Evolutionary conservation across 2,329 filamentous ascomycete genomes (phyloP).

Genomic region (Botrytis pseudocinerea): DNA sequence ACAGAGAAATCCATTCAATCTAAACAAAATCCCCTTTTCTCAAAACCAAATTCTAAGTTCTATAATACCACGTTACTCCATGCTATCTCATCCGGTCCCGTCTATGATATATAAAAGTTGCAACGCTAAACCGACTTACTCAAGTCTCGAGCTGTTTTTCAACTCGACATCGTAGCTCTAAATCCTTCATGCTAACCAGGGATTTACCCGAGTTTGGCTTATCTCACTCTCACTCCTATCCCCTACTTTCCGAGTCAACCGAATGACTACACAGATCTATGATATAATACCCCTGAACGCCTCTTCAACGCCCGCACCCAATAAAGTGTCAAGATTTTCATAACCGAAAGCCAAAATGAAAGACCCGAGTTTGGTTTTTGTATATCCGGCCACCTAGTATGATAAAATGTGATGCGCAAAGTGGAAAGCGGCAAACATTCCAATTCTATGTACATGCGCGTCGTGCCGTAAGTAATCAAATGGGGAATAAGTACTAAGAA

Average conservation of each 20-base stretch:
- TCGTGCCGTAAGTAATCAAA: not conserved
- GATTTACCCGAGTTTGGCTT: not conserved
- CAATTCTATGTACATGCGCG: not conserved
- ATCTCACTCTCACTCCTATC: not conserved
- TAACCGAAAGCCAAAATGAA: not conserved
- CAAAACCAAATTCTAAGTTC: not conserved
- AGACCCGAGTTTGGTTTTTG: not conserved
- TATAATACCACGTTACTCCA: not conserved
- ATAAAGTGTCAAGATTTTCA: not conserved
- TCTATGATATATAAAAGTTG: not conserved
- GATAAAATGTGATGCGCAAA: not conserved
- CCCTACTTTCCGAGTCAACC: not conserved
- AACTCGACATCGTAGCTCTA: not conserved
- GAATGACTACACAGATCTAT: constrained; percentile 10
- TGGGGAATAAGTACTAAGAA: not conserved
- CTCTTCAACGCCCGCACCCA: not conserved
- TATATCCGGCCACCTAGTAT: not conserved
- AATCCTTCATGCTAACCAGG: not conserved
- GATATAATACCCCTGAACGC: constrained; percentile 3
- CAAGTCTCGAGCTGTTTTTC: not conserved
- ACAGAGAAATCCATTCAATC: not conserved
- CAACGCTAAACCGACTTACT: not conserved
- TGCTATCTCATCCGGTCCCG: not conserved
- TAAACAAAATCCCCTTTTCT: not conserved
- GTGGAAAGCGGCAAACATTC: not conserved